Evolutionary conservation across 257 asterid genomes (phyloP), one percentile per base, ranked within the genome.

Genomic region (Solanum sitiens): DNA sequence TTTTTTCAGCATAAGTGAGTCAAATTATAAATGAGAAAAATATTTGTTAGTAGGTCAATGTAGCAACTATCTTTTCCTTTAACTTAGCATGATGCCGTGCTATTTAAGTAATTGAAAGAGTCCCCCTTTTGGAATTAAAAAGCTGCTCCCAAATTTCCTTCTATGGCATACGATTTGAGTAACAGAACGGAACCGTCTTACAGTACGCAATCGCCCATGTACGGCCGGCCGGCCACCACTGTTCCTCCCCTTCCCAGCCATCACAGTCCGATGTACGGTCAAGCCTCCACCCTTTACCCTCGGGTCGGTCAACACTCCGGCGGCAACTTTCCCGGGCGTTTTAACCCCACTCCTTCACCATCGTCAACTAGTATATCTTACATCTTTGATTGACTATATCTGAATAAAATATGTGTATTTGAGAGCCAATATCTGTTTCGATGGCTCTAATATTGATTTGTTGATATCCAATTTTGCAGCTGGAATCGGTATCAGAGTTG

Each of bases 401-500:
- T 35, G 37, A 35, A 35, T 35, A 35, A 35, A 35, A 35, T 35
- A 37, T 75, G 35, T 23, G 56, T 75, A 39, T 32, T 11, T 75
- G 56, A 75, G 53, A 75, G 83, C 21, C 50, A 73, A 21, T 21
- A 21, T 39, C 50, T 39, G 56, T 74, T 74, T 74, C 8, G 56
- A 40, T 75, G 83, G 21, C 83, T 40, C 83, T 40, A 12, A 3
- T 39, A 18, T 39, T 56, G 80, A 80, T 27, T 39, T 47, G 44
- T 80, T 80, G 83, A 75, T 18, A 12, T 73, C 50, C 18, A 73
- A 9, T 37, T 86, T 87, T 83, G 88, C 88, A 91, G 93, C 90
- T 65, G 93, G 92, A 83, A 86, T 89, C 37, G 93, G 93, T 40
- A 90, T 91, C 86, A 90, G 91, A 88, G 91, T 91, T 79, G 83